These are phyloP conservation scores for Lasiosphaeriaceae sp. DNA, from an alignment of 495 filamentous ascomycete genomes.

Conservation along the genomic window DNA sequence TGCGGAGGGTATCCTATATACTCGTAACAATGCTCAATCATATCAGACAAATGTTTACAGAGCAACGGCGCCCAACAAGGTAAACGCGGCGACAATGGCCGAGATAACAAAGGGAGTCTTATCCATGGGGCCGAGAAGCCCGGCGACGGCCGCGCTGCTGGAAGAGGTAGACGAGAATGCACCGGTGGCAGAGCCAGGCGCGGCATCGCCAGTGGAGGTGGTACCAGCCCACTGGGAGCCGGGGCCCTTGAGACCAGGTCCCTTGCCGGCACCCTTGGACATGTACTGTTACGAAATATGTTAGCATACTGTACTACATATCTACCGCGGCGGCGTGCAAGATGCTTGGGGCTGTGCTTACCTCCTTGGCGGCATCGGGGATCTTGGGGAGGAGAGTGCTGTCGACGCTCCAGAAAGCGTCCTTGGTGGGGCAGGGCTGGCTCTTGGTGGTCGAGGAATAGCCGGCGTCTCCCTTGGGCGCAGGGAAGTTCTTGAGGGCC, in stretches of 20 bases:
- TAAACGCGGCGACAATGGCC: conserved; percentile 53
- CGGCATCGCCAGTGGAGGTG: conserved; percentile 46
- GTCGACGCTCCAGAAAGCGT: conserved; percentile 70
- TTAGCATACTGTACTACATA: conserved; percentile 7
- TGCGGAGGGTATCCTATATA: no score
- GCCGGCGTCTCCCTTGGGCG: conserved; percentile 71
- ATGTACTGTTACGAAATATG: conserved; percentile 52
- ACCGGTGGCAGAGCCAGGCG: conserved; percentile 55
- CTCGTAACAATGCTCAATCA: no score
- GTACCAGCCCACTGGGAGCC: conserved; percentile 56
- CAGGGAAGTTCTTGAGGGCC: conserved; percentile 58
- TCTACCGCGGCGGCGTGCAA: background rate
- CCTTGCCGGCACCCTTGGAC: conserved; percentile 67
- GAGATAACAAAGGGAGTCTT: conserved; percentile 53
- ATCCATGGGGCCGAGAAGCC: conserved; percentile 43
- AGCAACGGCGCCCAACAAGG: conserved; percentile 63
- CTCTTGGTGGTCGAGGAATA: conserved; percentile 65
- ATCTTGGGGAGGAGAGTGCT: conserved; percentile 66
- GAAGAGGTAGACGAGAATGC: conserved; percentile 30
- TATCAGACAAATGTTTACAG: conserved; percentile 36
- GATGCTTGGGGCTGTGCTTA: conserved; percentile 11
- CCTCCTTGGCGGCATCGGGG: conserved; percentile 57
- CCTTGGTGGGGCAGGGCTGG: conserved; percentile 65
- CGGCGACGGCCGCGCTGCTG: conserved; percentile 32
- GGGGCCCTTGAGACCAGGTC: conserved; percentile 64